Evolutionary conservation across 2,329 filamentous ascomycete species (phyloP).

Genomic region (Hymenoscyphus fructigenus): DNA sequence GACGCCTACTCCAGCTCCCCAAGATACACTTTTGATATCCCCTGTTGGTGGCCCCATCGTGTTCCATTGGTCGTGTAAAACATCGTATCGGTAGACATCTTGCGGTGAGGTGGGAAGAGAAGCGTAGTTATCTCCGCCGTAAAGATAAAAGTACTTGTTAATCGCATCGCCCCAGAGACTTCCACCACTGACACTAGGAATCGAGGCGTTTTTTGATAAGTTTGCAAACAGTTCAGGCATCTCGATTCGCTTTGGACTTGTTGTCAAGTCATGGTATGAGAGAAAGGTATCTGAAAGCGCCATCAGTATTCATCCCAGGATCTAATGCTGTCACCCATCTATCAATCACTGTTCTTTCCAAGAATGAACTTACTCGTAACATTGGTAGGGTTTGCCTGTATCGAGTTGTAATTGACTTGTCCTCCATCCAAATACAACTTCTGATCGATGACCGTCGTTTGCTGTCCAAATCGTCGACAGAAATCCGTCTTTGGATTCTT

Average conservation of each 20-base stretch:
- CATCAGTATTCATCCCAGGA: neutral
- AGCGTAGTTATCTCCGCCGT: conserved; percentile 55
- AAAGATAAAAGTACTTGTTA: conserved; percentile 64
- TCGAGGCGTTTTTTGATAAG: conserved; percentile 55
- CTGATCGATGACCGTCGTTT: conserved; percentile 58
- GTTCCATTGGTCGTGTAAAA: conserved; percentile 56
- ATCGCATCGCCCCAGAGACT: conserved; percentile 59
- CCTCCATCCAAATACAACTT: conserved; percentile 64
- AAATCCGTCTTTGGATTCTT: conserved; percentile 55
- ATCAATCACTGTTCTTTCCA: neutral
- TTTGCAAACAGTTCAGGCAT: conserved; percentile 55
- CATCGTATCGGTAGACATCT: conserved; percentile 57
- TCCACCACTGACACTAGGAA: conserved; percentile 51
- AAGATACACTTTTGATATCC: conserved; percentile 49
- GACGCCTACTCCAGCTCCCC: conserved; percentile 56
- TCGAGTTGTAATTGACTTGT: conserved; percentile 53
- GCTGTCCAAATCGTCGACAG: conserved; percentile 56
- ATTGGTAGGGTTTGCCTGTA: conserved; percentile 48
- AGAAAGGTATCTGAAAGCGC: conserved; percentile 49
- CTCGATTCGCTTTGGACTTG: conserved; percentile 40
- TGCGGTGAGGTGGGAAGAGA: conserved; percentile 45
- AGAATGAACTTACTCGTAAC: conserved; percentile 52
- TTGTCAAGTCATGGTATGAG: conserved; percentile 56
- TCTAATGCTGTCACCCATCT: neutral
- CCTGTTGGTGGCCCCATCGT: conserved; percentile 41